Percentiles rank a stretch among this genome's conserved stretches.
Conservation (phyloP, 2,329 filamentous ascomycete genomes). For the Neonectria faginata region DNA sequence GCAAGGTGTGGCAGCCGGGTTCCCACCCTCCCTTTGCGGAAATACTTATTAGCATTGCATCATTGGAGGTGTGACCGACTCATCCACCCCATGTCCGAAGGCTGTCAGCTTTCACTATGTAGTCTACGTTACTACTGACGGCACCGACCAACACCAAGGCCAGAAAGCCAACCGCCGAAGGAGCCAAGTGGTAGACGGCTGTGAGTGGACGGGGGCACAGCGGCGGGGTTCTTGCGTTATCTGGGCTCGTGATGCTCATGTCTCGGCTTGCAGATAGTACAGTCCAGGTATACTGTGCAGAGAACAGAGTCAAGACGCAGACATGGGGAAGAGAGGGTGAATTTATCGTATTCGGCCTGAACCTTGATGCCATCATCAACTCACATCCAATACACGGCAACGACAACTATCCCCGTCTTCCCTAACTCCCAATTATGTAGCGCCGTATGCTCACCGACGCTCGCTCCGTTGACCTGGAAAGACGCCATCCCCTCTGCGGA, state of each 20-base stretch:
- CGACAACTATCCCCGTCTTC: background rate
- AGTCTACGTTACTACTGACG: background rate
- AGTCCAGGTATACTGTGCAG: background rate
- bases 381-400: background rate
- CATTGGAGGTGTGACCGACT: conserved; percentile 18
- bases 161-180: background rate
- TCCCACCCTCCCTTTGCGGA: conserved; percentile 15
- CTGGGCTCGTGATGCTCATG: conserved; percentile 7
- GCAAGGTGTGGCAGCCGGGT: background rate
- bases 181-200: background rate
- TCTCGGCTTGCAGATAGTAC: conserved; percentile 1
- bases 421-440: background rate
- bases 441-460: background rate
- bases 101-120: conserved; percentile 1
- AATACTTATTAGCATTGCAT: conserved; percentile 8
- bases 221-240: conserved; percentile 6
- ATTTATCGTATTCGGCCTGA: conserved; percentile 4
- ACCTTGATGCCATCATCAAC: conserved; percentile 5
- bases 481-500: conserved; percentile 1
- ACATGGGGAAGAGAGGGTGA: background rate
- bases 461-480: background rate
- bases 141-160: background rate
- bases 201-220: background rate
- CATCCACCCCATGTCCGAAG: background rate
- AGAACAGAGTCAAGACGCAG: background rate